These are phyloP conservation scores for Capniomyces stellatus DNA, from an alignment of 371 early-diverging fungal genomes.

Conservation along the genomic window DNA sequence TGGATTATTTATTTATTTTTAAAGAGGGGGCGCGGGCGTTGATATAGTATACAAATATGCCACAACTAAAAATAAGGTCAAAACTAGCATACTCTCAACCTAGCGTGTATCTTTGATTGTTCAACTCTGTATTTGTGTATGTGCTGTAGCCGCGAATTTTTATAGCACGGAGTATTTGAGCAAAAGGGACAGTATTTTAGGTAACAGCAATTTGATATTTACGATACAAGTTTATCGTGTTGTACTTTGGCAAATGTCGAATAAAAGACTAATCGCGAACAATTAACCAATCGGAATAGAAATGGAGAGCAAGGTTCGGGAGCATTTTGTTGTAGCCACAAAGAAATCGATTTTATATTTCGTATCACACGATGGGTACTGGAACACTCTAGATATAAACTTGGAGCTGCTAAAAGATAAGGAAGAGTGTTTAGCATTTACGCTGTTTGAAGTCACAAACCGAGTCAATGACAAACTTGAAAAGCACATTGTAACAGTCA, in stretches of 20 bases:
- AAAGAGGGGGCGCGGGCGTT: no score
- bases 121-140: no score
- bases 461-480: not conserved
- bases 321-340: not conserved
- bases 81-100: no score
- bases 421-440: not conserved
- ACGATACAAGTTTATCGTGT: no score
- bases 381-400: not conserved
- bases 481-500: not conserved
- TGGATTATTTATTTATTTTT: no score
- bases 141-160: not conserved
- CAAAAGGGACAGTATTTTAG: not conserved
- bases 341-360: not conserved
- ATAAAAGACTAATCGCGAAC: no score
- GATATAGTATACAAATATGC: no score
- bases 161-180: not conserved
- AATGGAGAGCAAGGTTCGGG: not conserved
- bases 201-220: not conserved
- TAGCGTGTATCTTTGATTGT: no score
- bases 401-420: not conserved
- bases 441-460: not conserved
- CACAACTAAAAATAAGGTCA: no score
- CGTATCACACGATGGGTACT: not conserved
- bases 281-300: not conserved
- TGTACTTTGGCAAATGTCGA: no score